These are phyloP conservation scores for Vanderwaltozyma polyspora DNA, from an alignment of 805 yeast genomes.

Conservation along the genomic window DNA sequence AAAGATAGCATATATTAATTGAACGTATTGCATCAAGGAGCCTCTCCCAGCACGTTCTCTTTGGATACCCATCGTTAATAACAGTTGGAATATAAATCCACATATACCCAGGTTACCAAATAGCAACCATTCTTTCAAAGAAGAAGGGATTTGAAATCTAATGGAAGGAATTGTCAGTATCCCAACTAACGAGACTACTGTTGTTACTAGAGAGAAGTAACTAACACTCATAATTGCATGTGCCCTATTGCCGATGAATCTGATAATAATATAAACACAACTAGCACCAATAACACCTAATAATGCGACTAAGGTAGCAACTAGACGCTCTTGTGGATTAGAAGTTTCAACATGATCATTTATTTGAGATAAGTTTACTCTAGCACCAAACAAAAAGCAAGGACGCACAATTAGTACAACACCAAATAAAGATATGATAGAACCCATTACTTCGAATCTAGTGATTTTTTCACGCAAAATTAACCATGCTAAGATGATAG, in stretches of 20 bases:
- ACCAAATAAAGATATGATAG: slow-evolving; percentile 55
- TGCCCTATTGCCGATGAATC: slow-evolving; percentile 64
- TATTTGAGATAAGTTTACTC: neutral
- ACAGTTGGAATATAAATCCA: slow-evolving; percentile 74
- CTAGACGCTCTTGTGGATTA: slow-evolving; percentile 40
- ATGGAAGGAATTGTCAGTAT: slow-evolving; percentile 47
- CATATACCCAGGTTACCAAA: slow-evolving; percentile 54
- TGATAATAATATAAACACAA: slow-evolving; percentile 51
- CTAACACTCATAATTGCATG: slow-evolving; percentile 73
- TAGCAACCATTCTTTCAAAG: slow-evolving; percentile 52
- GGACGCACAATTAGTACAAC: slow-evolving; percentile 77
- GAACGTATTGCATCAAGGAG: slow-evolving; percentile 61
- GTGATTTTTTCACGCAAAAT: slow-evolving; percentile 56
- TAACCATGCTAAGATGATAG: slow-evolving; percentile 61
- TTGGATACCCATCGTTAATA: slow-evolving; percentile 71
- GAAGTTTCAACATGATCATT: neutral
- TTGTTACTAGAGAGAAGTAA: slow-evolving; percentile 53
- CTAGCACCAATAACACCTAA: slow-evolving; percentile 61
- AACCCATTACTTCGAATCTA: slow-evolving; percentile 53
- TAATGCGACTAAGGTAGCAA: slow-evolving; percentile 52
- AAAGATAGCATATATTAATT: slow-evolving; percentile 61
- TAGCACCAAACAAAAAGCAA: slow-evolving; percentile 52
- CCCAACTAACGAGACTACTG: slow-evolving; percentile 41
- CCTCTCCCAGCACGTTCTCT: slow-evolving; percentile 67
- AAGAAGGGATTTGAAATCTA: slow-evolving; percentile 49